phyloP scores from a whole-genome alignment of 306 rosid genomes.

The Coriaria nepalensis region DNA sequence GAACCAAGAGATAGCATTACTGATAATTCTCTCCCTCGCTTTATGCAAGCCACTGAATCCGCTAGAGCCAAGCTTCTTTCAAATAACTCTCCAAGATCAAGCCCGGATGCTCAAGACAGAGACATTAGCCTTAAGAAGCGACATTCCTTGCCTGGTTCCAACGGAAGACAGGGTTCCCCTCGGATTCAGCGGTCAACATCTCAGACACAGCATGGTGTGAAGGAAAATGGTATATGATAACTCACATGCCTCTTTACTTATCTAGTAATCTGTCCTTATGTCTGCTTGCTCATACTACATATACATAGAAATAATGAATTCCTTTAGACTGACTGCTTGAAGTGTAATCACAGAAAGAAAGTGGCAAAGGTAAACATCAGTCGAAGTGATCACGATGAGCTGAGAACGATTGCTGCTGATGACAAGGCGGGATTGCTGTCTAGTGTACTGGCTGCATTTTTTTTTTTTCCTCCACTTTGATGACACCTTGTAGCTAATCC shows the following conservation, averaged over 20 bases:
- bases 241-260: no score
- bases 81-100: constrained; percentile 70
- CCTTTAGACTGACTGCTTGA: background rate
- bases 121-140: constrained; percentile 60
- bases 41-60: constrained; percentile 95
- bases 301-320: no score
- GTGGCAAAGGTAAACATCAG: constrained; percentile 57
- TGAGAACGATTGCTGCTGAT: background rate
- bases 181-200: constrained; percentile 51
- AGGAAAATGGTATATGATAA: constrained; percentile 28
- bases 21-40: constrained; percentile 58
- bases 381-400: constrained; percentile 11
- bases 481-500: no score
- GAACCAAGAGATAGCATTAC: constrained; percentile 51
- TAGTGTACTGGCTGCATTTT: background rate
- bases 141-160: constrained; percentile 74
- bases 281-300: no score
- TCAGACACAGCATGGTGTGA: constrained; percentile 49
- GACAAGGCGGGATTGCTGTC: no score
- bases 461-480: background rate
- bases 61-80: constrained; percentile 68
- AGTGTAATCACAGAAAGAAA: constrained; percentile 64
- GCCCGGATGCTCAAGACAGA: constrained; percentile 75
- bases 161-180: constrained; percentile 73
- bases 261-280: no score